These are phyloP conservation scores for Rubia tinctorum DNA, from an alignment of 305 asterid species.

Conservation along the genomic window DNA sequence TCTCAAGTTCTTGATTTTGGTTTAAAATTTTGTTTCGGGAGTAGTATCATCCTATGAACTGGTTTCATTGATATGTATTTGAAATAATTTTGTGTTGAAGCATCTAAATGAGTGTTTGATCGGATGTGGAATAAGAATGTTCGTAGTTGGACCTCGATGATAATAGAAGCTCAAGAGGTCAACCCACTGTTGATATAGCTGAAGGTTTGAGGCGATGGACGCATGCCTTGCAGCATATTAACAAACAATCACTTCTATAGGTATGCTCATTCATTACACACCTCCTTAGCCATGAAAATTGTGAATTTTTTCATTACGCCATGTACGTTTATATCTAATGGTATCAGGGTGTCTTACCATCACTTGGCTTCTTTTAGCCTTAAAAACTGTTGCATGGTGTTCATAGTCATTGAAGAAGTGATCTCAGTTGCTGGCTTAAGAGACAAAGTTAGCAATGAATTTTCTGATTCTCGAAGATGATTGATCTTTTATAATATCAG, in stretches of 20 bases:
- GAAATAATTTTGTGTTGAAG: constrained; percentile 35
- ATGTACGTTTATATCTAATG: constrained; percentile 20
- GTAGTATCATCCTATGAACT: constrained; percentile 45
- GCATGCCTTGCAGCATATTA: constrained; percentile 96
- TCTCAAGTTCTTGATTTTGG: constrained; percentile 50
- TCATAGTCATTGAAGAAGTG: background rate
- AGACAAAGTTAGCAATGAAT: background rate
- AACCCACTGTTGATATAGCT: constrained; percentile 93
- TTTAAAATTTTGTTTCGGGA: constrained; percentile 43
- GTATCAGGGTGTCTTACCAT: background rate
- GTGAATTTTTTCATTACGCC: constrained; percentile 16
- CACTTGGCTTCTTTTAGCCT: background rate
- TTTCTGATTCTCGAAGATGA: background rate
- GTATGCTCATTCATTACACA: constrained; percentile 42
- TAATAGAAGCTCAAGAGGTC: constrained; percentile 69
- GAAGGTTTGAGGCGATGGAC: constrained; percentile 98
- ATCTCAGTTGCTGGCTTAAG: background rate
- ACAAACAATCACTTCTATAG: constrained; percentile 89
- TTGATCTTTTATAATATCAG: background rate
- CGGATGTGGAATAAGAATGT: constrained; percentile 38
- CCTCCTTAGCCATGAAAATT: background rate
- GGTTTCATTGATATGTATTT: constrained; percentile 59
- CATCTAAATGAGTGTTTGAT: constrained; percentile 42
- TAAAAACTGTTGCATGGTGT: background rate
- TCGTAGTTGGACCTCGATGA: constrained; percentile 52